phyloP scores from a whole-genome alignment of 129 eudicot genomes.

The Escallonia herrerae region DNA sequence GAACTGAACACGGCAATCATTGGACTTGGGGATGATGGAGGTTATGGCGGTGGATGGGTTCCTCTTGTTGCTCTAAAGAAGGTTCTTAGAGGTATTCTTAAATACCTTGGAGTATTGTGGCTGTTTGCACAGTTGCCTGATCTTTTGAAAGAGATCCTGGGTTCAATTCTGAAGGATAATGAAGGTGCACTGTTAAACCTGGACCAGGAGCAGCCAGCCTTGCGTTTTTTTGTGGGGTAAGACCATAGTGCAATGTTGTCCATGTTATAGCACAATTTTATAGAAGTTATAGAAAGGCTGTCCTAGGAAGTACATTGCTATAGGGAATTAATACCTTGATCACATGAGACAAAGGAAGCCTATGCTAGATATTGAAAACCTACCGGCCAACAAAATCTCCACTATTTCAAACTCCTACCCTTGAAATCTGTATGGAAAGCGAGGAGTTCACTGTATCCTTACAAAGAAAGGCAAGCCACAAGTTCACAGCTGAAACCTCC shows the following conservation, averaged over 20 bases:
- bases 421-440: no score
- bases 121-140: constrained; percentile 99
- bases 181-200: constrained; percentile 93
- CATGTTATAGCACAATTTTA: no score
- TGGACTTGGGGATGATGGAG: constrained; percentile 99
- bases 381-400: no score
- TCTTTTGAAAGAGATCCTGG: constrained; percentile 85
- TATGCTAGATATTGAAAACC: no score
- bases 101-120: constrained; percentile 97
- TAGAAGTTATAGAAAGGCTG: no score
- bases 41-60: constrained; percentile 99
- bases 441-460: no score
- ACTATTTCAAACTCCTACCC: no score
- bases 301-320: no score
- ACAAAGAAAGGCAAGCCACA: no score
- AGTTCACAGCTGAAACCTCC: no score
- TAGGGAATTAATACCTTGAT: no score
- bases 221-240: constrained; percentile 99
- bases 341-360: no score
- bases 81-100: constrained; percentile 92
- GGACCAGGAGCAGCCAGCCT: constrained; percentile 99
- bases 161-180: constrained; percentile 85
- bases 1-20: constrained; percentile 92
- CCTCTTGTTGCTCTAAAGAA: constrained; percentile 96
- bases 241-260: not conserved